phyloP scores from a whole-genome alignment of 495 filamentous ascomycete genomes.

The Venustampulla echinocandica region DNA sequence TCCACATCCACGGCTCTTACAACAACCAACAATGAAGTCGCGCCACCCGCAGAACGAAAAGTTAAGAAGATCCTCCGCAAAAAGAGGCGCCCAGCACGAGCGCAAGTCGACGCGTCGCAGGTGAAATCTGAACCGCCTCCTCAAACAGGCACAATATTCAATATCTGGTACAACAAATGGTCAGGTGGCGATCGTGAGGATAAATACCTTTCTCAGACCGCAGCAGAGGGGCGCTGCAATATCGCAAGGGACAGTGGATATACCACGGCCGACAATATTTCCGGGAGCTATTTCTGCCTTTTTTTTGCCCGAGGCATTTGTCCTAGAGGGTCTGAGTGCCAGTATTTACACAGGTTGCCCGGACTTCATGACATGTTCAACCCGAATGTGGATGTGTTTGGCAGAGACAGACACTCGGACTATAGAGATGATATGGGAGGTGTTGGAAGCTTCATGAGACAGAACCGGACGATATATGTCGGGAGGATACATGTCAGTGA shows the following conservation, averaged over 20 bases:
- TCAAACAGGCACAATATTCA: slow-evolving; percentile 89
- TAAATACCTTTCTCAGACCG: slow-evolving; percentile 67
- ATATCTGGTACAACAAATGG: slow-evolving; percentile 97
- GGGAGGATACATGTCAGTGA: slow-evolving; percentile 93
- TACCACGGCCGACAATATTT: slow-evolving; percentile 72
- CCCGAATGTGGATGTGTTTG: slow-evolving; percentile 89
- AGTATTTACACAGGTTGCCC: slow-evolving; percentile 87
- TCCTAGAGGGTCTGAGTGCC: slow-evolving; percentile 81
- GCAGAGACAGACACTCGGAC: slow-evolving; percentile 75
- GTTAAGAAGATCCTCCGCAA: slow-evolving; percentile 62
- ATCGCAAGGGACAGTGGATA: slow-evolving; percentile 76
- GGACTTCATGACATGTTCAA: slow-evolving; percentile 76
- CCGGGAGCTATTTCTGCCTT: slow-evolving; percentile 83
- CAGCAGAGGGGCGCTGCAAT: slow-evolving; percentile 72
- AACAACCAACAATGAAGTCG: slow-evolving; percentile 36
- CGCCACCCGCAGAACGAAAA: slow-evolving; percentile 40
- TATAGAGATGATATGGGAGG: slow-evolving; percentile 97
- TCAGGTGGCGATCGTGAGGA: slow-evolving; percentile 89
- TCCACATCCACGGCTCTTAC: slow-evolving; percentile 31
- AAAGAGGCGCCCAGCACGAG: slow-evolving; percentile 57
- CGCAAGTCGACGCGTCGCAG: slow-evolving; percentile 74
- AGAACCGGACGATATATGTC: slow-evolving; percentile 87
- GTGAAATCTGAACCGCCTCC: slow-evolving; percentile 70
- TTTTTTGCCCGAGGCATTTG: slow-evolving; percentile 83
- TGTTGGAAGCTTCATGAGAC: slow-evolving; percentile 79